Conservation (phyloP, 768 basidiomycete species). For the Mycena vulgaris region DNA sequence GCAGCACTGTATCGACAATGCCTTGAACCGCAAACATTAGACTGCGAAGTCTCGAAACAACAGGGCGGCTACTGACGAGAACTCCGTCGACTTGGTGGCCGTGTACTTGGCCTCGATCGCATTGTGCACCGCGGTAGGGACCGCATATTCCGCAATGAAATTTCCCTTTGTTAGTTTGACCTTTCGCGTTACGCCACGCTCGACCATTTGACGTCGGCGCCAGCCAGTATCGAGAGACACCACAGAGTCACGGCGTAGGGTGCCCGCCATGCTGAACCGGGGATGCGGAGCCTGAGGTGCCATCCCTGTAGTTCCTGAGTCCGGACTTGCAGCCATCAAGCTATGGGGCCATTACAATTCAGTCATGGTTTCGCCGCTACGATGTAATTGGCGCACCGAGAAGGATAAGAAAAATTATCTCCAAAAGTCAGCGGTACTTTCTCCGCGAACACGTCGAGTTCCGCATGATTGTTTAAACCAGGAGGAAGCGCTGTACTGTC, state of each 20-base stretch:
- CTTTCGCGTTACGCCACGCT: conserved; percentile 80
- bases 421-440: conserved; percentile 7
- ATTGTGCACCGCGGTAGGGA: conserved; percentile 75
- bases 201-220: conserved; percentile 40
- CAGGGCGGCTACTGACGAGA: conserved; percentile 65
- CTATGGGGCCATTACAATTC: not conserved
- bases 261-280: conserved; percentile 10
- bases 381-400: conserved; percentile 5
- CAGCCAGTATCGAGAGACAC: conserved; percentile 17
- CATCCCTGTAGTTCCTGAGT: not conserved
- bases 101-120: conserved; percentile 78
- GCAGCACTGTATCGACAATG: conserved; percentile 96
- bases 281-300: conserved; percentile 16
- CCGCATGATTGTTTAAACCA: conserved; percentile 5
- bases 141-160: conserved; percentile 80
- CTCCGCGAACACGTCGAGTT: conserved; percentile 17
- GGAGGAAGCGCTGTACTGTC: not conserved
- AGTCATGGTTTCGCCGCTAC: not conserved
- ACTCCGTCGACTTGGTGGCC: conserved; percentile 73
- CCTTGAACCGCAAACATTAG: conserved; percentile 48
- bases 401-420: conserved; percentile 8
- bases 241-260: conserved; percentile 6
- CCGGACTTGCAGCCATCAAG: not conserved
- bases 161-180: conserved; percentile 84
- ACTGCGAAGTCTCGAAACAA: not conserved